Conservation (phyloP, 108 stramenopile species). For the Cyclostephanos tholiformis region DNA sequence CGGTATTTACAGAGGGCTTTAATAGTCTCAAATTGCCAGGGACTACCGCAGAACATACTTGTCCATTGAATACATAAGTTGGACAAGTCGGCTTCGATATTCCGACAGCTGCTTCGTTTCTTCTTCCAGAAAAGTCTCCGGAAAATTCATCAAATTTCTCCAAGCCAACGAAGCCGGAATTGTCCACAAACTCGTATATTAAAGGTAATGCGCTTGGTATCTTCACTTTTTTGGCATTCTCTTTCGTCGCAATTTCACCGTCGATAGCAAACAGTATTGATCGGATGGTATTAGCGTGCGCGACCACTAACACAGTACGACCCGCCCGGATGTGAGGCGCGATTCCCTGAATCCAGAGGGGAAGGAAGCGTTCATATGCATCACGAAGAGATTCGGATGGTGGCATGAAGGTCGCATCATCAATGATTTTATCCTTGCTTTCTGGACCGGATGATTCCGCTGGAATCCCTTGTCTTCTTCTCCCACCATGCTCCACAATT, state of each 20-base stretch:
- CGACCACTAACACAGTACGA: constrained; percentile 26
- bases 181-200: constrained; percentile 31
- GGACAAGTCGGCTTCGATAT: not conserved
- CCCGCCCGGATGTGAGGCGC: constrained; percentile 31
- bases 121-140: not conserved
- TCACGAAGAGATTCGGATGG: constrained; percentile 34
- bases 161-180: constrained; percentile 1
- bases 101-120: not conserved
- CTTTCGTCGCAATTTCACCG: constrained; percentile 28
- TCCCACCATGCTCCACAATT: constrained; percentile 25
- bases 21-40: constrained; percentile 20
- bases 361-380: constrained; percentile 37
- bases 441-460: not conserved
- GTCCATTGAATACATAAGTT: constrained; percentile 9
- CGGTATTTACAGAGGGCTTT: not conserved
- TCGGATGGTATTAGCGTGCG: constrained; percentile 39
- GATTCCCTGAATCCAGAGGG: constrained; percentile 39
- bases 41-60: constrained; percentile 6
- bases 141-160: not conserved
- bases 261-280: constrained; percentile 35
- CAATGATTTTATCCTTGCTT: not conserved
- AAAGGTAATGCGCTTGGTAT: constrained; percentile 32
- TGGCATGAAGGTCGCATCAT: constrained; percentile 19
- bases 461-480: constrained; percentile 3
- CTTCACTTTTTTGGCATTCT: constrained; percentile 32